Base-by-base conservation (phyloP, 306 rosid species). In the Corylus americana region DNA sequence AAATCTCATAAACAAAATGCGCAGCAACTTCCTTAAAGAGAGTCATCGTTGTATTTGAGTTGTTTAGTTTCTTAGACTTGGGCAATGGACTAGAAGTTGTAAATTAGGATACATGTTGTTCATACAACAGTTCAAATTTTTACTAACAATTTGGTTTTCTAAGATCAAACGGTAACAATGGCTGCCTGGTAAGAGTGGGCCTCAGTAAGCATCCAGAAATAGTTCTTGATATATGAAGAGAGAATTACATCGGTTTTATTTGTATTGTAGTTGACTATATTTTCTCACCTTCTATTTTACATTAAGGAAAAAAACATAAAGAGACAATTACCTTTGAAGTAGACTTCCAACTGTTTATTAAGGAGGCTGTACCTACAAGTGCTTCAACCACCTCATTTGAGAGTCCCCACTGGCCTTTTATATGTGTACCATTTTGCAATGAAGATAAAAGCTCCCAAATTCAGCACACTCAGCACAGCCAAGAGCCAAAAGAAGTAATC, bases 371-470 rank as follows among this genome's bases (percentile, higher is more conserved):
- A 17, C 45, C 11, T 12, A 63, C 49, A 54, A 64, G 70, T 9
- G 31, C 29, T 54, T 77, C 68, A 69, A 54, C 49, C 7, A 35
- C 70, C 70, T 82, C 83, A 82, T 17, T 83, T 79, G 74, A 81
- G 79, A 17, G 83, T 81, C 55, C 86, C 89, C 8, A 80, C 13
- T 0, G 90, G 76, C 84, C 78, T 88, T 72, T 88, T 88, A 50
- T 86, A 88, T n/a, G 85, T 88, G 50, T 88, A 88, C 90, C 92
- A 86, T 78, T 64, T 82, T 67, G 92, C 67, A 48, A 88, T 75
- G 22, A 83, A 12, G 76, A 88, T 77, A 73, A 13, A 88, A n/a
- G 70, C 83, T 54, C 76, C 77, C n/a, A 88, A 79, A 57, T 88
- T 88, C 22, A 83, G 70, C 29, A 84, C 73, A 78, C 92, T 86